phyloP scores from a whole-genome alignment of 208 protist genomes.

The Trichomonas tenax region DNA sequence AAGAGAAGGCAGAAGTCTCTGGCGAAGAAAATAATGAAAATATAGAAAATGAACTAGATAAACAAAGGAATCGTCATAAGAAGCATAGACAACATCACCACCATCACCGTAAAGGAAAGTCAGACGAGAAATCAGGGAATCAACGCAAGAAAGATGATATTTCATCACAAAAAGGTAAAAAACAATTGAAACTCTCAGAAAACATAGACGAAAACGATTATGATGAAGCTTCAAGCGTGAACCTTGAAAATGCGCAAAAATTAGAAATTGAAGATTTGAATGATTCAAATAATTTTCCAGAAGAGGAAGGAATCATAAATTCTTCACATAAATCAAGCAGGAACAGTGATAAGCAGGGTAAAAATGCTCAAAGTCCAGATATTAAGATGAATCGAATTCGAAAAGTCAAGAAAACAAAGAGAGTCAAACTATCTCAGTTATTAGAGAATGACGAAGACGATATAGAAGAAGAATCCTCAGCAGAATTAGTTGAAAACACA shows the following conservation, averaged over 20 bases:
- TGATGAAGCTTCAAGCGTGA: background rate
- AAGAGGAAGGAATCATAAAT: background rate
- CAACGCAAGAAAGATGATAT: background rate
- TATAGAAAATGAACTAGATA: background rate
- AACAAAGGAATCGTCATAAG: background rate
- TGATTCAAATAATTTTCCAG: background rate
- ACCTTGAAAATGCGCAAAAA: background rate
- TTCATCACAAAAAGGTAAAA: background rate
- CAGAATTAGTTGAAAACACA: background rate
- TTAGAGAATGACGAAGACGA: background rate
- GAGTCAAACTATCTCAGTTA: background rate
- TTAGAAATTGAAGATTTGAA: background rate
- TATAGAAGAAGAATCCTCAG: background rate
- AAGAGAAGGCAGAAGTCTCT: background rate
- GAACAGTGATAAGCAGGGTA: background rate
- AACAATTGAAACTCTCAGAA: background rate
- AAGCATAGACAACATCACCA: background rate
- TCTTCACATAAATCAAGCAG: background rate
- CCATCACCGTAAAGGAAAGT: background rate
- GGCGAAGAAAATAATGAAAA: background rate
- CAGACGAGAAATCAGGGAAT: background rate
- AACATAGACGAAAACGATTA: background rate
- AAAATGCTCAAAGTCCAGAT: background rate
- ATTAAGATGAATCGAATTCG: background rate
- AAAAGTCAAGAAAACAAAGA: background rate